A percentile compares a stretch with the other conserved stretches of the same genome.
These are phyloP conservation scores for Globisporangium yorkense DNA, from an alignment of 352 stramenopile species.

Conservation along the genomic window DNA sequence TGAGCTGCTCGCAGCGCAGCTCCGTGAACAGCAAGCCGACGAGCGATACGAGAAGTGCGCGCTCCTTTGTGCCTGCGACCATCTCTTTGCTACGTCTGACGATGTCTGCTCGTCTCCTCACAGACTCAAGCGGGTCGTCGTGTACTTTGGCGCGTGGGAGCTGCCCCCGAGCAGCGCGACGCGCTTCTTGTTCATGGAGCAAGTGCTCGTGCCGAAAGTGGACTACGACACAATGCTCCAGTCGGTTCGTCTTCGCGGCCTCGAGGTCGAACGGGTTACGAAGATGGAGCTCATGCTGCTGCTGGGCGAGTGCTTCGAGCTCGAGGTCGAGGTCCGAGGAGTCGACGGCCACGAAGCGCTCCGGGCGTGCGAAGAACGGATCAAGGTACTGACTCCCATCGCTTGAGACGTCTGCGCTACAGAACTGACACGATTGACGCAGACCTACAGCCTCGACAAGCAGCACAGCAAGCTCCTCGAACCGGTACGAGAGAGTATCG, in stretches of 20 bases:
- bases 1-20: constrained; percentile 38
- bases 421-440: neutral
- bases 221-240: constrained; percentile 65
- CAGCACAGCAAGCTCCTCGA: constrained; percentile 22
- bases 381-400: constrained; percentile 21
- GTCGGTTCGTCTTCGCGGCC: constrained; percentile 61
- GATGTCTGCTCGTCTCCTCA: neutral
- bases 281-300: constrained; percentile 84
- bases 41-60: constrained; percentile 44
- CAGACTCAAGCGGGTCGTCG: constrained; percentile 54
- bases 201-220: constrained; percentile 76
- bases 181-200: constrained; percentile 76
- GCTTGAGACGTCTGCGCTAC: neutral
- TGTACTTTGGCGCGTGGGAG: constrained; percentile 89
- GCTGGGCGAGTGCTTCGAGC: constrained; percentile 78
- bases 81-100: too few relatives aligned
- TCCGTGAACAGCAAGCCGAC: constrained; percentile 41
- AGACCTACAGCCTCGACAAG: constrained; percentile 31
- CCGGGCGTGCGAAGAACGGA: constrained; percentile 32
- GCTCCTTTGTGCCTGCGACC: too few relatives aligned
- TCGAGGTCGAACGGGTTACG: constrained; percentile 69
- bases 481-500: constrained; percentile 8
- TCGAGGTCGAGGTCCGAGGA: constrained; percentile 64
- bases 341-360: constrained; percentile 36
- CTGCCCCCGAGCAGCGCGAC: constrained; percentile 75